phyloP scores from a whole-genome alignment of 192 early-diverging fungal genomes.

The Entomortierella parvispora region DNA sequence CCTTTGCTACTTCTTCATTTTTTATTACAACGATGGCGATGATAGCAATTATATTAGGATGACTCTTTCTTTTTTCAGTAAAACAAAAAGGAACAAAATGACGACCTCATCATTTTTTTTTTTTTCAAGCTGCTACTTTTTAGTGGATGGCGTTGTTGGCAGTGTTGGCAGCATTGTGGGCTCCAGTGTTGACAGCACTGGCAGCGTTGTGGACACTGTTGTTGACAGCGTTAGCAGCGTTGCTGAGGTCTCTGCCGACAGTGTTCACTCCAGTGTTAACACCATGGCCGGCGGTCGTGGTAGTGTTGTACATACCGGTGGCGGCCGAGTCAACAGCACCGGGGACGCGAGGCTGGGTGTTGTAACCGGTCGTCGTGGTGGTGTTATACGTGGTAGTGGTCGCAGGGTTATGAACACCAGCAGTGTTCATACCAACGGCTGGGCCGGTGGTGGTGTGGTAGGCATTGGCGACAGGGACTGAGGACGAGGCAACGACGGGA shows the following conservation, averaged over 20 bases:
- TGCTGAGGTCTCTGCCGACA: neutral
- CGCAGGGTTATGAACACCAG: neutral
- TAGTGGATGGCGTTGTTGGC: neutral
- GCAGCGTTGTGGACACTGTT: neutral
- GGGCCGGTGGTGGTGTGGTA: neutral
- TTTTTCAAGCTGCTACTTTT: neutral
- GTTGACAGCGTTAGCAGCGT: neutral
- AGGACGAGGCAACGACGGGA: neutral
- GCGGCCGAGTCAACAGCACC: too few species aligned
- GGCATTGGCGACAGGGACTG: neutral
- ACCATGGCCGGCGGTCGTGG: neutral
- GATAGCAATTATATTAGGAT: neutral
- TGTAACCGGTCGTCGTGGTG: neutral
- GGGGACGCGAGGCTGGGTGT: neutral
- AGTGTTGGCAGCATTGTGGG: neutral
- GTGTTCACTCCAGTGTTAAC: neutral
- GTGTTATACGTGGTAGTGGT: neutral
- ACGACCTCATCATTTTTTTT: neutral
- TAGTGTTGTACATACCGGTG: conserved; percentile 4
- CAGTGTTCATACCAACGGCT: neutral
- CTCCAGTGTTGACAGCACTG: neutral
- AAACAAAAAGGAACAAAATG: neutral
- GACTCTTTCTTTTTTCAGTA: neutral
- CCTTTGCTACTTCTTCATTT: neutral
- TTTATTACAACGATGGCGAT: neutral